phyloP scores from a whole-genome alignment of 2,329 filamentous ascomycete genomes.

The Alternaria novae-zelandiae region DNA sequence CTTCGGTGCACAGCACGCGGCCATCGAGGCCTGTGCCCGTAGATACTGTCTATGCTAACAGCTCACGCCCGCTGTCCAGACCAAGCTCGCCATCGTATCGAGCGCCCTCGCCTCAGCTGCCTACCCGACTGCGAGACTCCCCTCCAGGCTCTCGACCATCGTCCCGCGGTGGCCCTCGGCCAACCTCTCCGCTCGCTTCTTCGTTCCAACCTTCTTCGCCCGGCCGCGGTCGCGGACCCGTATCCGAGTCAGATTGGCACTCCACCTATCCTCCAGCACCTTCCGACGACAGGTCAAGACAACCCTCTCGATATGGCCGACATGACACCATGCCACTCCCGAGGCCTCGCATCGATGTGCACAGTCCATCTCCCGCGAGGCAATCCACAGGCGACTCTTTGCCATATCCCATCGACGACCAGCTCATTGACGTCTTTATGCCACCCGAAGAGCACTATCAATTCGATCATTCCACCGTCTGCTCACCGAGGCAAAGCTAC shows the following conservation, averaged over 20 bases:
- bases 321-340: constrained; percentile 40
- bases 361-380: constrained; percentile 42
- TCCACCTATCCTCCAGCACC: constrained; percentile 38
- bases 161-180: constrained; percentile 33
- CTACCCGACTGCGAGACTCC: constrained; percentile 29
- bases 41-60: constrained; percentile 23
- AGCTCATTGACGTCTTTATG: constrained; percentile 46
- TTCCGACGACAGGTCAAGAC: constrained; percentile 32
- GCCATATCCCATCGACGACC: constrained; percentile 56
- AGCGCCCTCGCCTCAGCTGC: constrained; percentile 37
- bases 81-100: constrained; percentile 37
- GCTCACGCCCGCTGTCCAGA: constrained; percentile 26
- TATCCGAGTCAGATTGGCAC: constrained; percentile 37
- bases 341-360: constrained; percentile 41
- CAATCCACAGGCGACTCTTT: constrained; percentile 33
- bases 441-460: constrained; percentile 53
- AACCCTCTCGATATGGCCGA: constrained; percentile 33
- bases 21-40: constrained; percentile 26
- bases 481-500: constrained; percentile 29
- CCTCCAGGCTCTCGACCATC: constrained; percentile 35
- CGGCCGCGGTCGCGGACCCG: constrained; percentile 25
- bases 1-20: constrained; percentile 32
- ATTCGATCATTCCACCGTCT: constrained; percentile 38
- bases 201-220: constrained; percentile 27
- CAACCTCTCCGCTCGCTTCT: constrained; percentile 35